phyloP scores from a whole-genome alignment of 176 grass and related monocot species.

The Paspalum vaginatum region DNA sequence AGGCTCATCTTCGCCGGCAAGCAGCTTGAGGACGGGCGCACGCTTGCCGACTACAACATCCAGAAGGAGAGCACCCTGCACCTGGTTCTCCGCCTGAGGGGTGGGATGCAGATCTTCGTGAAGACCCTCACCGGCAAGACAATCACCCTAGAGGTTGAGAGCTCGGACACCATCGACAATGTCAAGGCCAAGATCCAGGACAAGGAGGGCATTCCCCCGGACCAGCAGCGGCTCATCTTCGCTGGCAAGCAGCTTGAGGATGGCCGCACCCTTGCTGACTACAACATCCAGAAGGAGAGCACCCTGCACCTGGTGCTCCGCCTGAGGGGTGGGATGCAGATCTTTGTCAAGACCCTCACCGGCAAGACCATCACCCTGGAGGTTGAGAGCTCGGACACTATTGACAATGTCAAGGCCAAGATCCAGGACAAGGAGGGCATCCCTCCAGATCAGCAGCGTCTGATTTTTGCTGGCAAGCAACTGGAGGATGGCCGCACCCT shows the following conservation, averaged over 20 bases:
- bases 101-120: conserved; percentile 60
- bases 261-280: conserved; percentile 56
- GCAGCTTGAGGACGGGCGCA: conserved; percentile 85
- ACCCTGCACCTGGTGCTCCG: conserved; percentile 65
- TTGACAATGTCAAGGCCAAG: conserved; percentile 70
- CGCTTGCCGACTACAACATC: conserved; percentile 88
- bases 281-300: conserved; percentile 77
- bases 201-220: conserved; percentile 68
- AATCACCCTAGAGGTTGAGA: conserved; percentile 56
- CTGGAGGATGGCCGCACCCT: conserved; percentile 60
- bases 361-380: conserved; percentile 71
- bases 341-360: conserved; percentile 54
- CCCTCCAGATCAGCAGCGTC: conserved; percentile 60
- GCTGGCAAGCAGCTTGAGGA: conserved; percentile 75
- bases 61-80: conserved; percentile 61
- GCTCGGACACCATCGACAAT: conserved; percentile 47
- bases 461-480: conserved; percentile 59
- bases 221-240: conserved; percentile 62
- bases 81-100: conserved; percentile 30
- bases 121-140: conserved; percentile 50
- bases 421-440: conserved; percentile 86
- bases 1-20: conserved; percentile 86
- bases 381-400: conserved; percentile 56
- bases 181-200: conserved; percentile 75
- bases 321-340: conserved; percentile 64